These are phyloP conservation scores for Penicillium nordicum DNA, from an alignment of 2,329 filamentous ascomycete genomes.

Conservation along the genomic window DNA sequence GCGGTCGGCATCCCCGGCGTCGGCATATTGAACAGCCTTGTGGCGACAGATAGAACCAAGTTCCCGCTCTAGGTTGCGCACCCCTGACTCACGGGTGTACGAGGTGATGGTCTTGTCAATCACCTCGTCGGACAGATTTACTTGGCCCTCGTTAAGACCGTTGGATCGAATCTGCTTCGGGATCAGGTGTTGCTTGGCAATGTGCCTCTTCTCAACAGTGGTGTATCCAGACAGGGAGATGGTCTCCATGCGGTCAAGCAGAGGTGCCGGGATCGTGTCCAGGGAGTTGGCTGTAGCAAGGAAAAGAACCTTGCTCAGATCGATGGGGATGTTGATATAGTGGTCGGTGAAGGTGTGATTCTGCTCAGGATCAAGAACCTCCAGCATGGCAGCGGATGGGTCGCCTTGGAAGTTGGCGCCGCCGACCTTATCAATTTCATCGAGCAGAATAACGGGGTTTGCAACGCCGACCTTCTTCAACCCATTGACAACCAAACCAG, in stretches of 20 bases:
- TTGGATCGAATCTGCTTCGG: conserved; percentile 94
- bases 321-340: conserved; percentile 92
- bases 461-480: conserved; percentile 92
- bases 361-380: conserved; percentile 95
- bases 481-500: conserved; percentile 87
- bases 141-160: conserved; percentile 71
- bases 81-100: conserved; percentile 94
- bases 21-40: conserved; percentile 92
- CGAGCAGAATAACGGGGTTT: conserved; percentile 91
- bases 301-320: conserved; percentile 93
- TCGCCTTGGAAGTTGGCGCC: conserved; percentile 90
- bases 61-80: conserved; percentile 93
- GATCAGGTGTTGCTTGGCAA: conserved; percentile 87
- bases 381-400: conserved; percentile 94
- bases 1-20: conserved; percentile 72
- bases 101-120: conserved; percentile 93
- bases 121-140: conserved; percentile 75
- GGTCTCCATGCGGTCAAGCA: conserved; percentile 95
- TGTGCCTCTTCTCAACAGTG: conserved; percentile 93
- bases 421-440: conserved; percentile 97
- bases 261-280: conserved; percentile 89
- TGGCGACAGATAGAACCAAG: conserved; percentile 90
- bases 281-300: conserved; percentile 94
- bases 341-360: conserved; percentile 94
- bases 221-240: conserved; percentile 94